Evolutionary conservation across 108 stramenopile species (phyloP), one percentile per base, ranked within the genome.

Genomic region (Discostella stelligeroides): DNA sequence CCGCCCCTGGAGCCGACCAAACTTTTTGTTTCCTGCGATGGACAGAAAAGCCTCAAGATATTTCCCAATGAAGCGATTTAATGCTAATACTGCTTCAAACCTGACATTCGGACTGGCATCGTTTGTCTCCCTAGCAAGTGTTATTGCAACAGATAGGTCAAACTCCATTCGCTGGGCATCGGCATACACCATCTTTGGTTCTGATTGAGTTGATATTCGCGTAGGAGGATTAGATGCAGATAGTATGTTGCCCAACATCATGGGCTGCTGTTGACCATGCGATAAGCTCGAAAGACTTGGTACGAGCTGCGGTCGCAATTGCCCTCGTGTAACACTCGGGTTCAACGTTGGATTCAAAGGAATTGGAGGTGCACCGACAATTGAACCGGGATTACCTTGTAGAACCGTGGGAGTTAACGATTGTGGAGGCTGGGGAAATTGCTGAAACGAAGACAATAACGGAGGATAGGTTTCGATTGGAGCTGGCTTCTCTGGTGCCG

Each of bases 31-130:
- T 43, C 88, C 86, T 27, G 95, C 91, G 34, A 94, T 83, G 20
- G 82, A 75, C 29, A 91, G 74, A 68, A 97, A 90, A 13, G 79
- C 86, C 48, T 79, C 67, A n/a, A 91, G 57, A 79, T 96, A 94
- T 70, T 95, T 95, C 45, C 66, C 85, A 37, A 96, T 87, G 43
- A 84, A 73, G 27, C 71, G 70, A 12, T 80, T 81, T 9, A 96
- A 63, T 5, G 87, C 86, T n/a, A 94, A 72, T 5, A 80, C 48
- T 20, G 89, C 84, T 81, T 98, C 96, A 46, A 88, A 91, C 29
- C 97, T 82, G 9, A 98, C 94, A 20, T 87, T 41, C 23, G 92
- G 81, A 64, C 88, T 92, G 4, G 82, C 89, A 79, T 97, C 96
- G 3, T 66, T 46, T 11, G 81, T 63, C 8, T 69, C 67, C 58